These are phyloP conservation scores for Phytophthora idaei DNA, from an alignment of 352 stramenopile species.

Conservation along the genomic window DNA sequence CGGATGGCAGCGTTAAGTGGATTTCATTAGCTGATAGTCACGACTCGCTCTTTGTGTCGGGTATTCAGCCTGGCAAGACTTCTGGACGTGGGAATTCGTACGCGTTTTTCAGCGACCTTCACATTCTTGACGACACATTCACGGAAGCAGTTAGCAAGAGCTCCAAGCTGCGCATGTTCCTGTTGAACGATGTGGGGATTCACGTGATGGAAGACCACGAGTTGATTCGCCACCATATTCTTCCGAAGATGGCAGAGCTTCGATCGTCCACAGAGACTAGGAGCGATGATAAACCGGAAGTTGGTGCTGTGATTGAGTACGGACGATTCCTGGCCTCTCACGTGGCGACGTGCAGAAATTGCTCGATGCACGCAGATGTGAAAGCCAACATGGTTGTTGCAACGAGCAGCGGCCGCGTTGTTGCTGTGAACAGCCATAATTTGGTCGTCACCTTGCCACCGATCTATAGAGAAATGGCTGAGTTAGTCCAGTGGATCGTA, in stretches of 20 bases:
- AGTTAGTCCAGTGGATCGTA: constrained; percentile 36
- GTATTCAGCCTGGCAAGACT: constrained; percentile 6
- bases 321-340: constrained; percentile 46
- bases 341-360: constrained; percentile 35
- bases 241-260: constrained; percentile 47
- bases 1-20: constrained; percentile 30
- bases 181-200: constrained; percentile 59
- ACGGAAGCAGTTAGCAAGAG: constrained; percentile 30
- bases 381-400: constrained; percentile 39
- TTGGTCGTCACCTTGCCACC: constrained; percentile 45
- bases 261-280: background rate
- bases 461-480: constrained; percentile 19
- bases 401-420: constrained; percentile 29
- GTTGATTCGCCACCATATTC: constrained; percentile 66
- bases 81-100: constrained; percentile 18
- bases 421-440: constrained; percentile 8
- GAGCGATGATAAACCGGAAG: constrained; percentile 6
- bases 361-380: constrained; percentile 33
- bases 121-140: constrained; percentile 53
- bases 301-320: constrained; percentile 29
- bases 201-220: constrained; percentile 75
- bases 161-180: constrained; percentile 47
- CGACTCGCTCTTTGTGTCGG: constrained; percentile 39
- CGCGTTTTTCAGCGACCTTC: constrained; percentile 47
- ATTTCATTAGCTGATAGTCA: constrained; percentile 50